Base-by-base conservation (phyloP, 441 rosid species). In the Mallotus japonicus region DNA sequence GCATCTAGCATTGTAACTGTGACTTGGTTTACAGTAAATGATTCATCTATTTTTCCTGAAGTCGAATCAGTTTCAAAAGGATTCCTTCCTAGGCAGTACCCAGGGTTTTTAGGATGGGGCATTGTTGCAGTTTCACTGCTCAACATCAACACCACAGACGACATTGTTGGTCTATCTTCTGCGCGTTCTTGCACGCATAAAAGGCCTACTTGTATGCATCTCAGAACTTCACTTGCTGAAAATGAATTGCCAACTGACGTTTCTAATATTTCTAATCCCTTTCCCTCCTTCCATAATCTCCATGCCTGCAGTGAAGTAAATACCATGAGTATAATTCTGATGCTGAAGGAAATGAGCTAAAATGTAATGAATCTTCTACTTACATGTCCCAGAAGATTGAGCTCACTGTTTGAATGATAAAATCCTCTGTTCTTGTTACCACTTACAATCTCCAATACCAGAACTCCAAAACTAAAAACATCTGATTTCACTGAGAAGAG, bases 161-260 rank as follows among this genome's bases (percentile, higher is more conserved):
- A 80, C 93, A 93, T 90, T 7, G 69, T 82, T 50, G 95, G 98
- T 72, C 97, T 81, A 28, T 89, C 90, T 11, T 85, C 88, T 13
- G 93, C 85, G 3, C 80, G 84, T 76, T 88, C 95, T 77, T 89
- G 91, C 59, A 92, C 96, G 32, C 96, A 92, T 17, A 90, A 71
- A 4, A 92, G 86, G 1, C 96, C 97, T 10, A 91, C 92, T 19
- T 93, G 90, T 53, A 88, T 78, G 80, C 97, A 94, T 81, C 94
- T 87, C 61, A 86, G 22, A 10, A 87, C 88, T 83, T 93, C 95
- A 55, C 75, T 61, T 42, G 67, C 67, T 1, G 78, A 58, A 69
- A 83, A 85, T 19, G 84, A 65, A 49, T 72, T 79, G 3, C 72
- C 81, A 16, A 76, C 67, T 40, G 82, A 66, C 4, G 83, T 9